Evolutionary conservation across 495 filamentous ascomycete species (phyloP).

Genomic region (Haplographium delicatum): DNA sequence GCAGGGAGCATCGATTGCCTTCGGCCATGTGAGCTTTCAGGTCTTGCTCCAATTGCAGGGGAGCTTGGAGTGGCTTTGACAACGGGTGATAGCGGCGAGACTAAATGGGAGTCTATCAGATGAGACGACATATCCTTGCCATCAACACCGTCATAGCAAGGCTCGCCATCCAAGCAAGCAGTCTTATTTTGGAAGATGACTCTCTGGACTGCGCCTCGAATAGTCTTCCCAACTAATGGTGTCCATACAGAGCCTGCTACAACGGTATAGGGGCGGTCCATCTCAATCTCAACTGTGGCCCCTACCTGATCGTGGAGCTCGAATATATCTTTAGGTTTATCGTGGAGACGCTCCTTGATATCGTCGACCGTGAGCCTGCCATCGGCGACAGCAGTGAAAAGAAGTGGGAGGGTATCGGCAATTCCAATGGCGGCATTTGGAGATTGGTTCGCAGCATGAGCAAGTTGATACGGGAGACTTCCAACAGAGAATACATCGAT

Average conservation of each 20-base stretch:
- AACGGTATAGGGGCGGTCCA: conserved; percentile 60
- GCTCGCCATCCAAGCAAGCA: conserved; percentile 67
- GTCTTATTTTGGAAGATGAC: conserved; percentile 75
- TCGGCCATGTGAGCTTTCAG: conserved; percentile 24
- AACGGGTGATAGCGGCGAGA: conserved; percentile 42
- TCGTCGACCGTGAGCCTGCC: conserved; percentile 72
- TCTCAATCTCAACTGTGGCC: conserved; percentile 69
- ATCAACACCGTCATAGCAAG: conserved; percentile 48
- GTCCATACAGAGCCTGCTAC: conserved; percentile 56
- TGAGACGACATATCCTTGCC: conserved; percentile 78
- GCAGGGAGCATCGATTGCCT: conserved; percentile 20
- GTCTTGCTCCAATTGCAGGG: conserved; percentile 30
- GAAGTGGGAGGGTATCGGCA: conserved; percentile 68
- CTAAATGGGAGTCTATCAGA: conserved; percentile 51
- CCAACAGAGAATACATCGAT: conserved; percentile 85
- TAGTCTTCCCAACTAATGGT: conserved; percentile 64
- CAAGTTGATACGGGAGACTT: conserved; percentile 76
- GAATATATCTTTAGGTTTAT: conserved; percentile 81
- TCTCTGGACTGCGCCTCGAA: conserved; percentile 70
- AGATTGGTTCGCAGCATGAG: conserved; percentile 46
- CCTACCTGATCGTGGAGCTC: conserved; percentile 79
- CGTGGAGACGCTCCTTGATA: conserved; percentile 63
- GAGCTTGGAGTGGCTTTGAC: conserved; percentile 43
- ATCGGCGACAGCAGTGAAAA: conserved; percentile 73
- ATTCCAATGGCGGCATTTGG: conserved; percentile 57